Evolutionary conservation across 2,329 filamentous ascomycete species (phyloP).

Genomic region (Ascochyta fabae): DNA sequence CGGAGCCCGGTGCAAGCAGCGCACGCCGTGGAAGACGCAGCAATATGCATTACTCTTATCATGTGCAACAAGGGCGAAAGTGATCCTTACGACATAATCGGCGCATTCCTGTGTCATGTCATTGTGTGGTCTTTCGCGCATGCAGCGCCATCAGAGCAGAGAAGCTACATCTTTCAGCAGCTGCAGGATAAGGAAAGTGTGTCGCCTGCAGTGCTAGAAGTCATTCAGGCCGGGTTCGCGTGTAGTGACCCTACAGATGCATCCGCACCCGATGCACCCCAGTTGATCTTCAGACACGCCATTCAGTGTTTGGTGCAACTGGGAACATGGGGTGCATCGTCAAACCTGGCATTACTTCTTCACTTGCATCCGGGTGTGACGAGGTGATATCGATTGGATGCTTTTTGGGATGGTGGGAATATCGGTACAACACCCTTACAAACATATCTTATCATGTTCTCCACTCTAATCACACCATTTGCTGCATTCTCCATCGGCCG

Average conservation of each 20-base stretch:
- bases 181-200: background rate
- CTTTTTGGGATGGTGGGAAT: too few relatives aligned
- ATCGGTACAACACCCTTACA: too few relatives aligned
- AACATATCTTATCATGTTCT: too few relatives aligned
- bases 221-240: conserved; percentile 3
- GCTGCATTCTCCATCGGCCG: too few relatives aligned
- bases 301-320: conserved; percentile 10
- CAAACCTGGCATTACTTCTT: conserved; percentile 8
- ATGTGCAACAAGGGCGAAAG: background rate
- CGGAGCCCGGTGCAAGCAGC: background rate
- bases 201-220: background rate
- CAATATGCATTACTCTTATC: conserved; percentile 6
- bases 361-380: background rate
- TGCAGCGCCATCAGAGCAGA: background rate
- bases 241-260: background rate
- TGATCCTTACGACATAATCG: conserved; percentile 9
- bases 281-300: conserved; percentile 13
- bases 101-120: conserved; percentile 9
- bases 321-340: conserved; percentile 13
- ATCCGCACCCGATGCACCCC: background rate
- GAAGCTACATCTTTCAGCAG: background rate
- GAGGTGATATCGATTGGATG: background rate
- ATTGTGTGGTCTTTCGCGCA: conserved; percentile 9
- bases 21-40: conserved; percentile 3
- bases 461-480: too few relatives aligned